Conservation (phyloP, 495 filamentous ascomycete genomes). For the Talaromyces wortmannii region DNA sequence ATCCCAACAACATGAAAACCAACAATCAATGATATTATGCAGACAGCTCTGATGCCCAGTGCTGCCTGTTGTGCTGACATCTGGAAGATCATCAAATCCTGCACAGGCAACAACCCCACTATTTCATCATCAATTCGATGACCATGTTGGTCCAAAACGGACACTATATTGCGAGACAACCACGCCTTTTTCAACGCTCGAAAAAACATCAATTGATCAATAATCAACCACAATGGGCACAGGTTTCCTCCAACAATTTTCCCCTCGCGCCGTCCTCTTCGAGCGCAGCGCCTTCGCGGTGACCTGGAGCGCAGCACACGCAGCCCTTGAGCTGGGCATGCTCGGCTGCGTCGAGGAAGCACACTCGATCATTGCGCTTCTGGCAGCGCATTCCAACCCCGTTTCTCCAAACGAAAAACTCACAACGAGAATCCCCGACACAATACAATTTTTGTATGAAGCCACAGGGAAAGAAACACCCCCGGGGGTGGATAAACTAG, state of each 20-base stretch:
- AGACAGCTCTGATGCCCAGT: no score
- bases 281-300: neutral
- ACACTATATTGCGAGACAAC: no score
- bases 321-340: slow-evolving; percentile 1
- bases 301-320: neutral
- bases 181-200: no score
- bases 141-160: no score
- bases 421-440: neutral
- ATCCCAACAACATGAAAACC: no score
- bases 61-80: no score
- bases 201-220: no score
- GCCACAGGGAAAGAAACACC: neutral
- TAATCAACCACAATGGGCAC: neutral
- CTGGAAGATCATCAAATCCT: no score
- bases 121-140: no score
- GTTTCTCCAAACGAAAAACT: neutral
- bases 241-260: neutral
- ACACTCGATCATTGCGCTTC: neutral
- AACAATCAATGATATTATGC: no score
- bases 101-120: no score
- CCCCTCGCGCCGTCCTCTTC: neutral
- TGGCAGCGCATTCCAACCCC: neutral
- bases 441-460: slow-evolving; percentile 1
- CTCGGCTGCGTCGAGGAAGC: neutral
- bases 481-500: neutral